These are phyloP conservation scores for Dactylonectria macrodidyma DNA, from an alignment of 2,329 filamentous ascomycete species.

Conservation along the genomic window DNA sequence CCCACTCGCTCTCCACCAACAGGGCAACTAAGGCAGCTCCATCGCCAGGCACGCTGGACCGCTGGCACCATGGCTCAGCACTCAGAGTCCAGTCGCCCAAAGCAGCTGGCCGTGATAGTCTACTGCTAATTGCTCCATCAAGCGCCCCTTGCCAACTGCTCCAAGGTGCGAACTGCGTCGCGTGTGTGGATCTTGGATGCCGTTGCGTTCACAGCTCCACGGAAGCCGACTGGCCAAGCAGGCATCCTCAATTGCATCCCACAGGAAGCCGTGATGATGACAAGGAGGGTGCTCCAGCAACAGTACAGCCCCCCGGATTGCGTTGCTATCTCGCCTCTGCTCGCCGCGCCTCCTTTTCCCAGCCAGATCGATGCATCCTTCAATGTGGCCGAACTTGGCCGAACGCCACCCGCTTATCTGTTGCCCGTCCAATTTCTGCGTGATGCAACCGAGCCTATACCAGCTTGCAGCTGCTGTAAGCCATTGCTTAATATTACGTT, in stretches of 20 bases:
- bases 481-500: neutral
- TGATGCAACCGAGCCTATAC: conserved; percentile 11
- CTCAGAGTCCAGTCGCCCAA: neutral
- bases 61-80: conserved; percentile 9
- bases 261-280: conserved; percentile 21
- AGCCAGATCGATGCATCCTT: conserved; percentile 24
- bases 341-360: conserved; percentile 18
- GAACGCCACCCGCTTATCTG: conserved; percentile 35
- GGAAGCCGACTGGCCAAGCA: conserved; percentile 42
- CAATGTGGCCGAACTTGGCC: conserved; percentile 33
- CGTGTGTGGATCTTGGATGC: conserved; percentile 38
- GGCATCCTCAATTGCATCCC: conserved; percentile 31
- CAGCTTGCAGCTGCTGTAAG: conserved; percentile 24
- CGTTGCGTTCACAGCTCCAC: conserved; percentile 28
- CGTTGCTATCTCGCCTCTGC: conserved; percentile 32
- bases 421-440: neutral
- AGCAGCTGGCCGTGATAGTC: conserved; percentile 1
- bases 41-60: conserved; percentile 13
- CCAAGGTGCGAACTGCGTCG: conserved; percentile 1
- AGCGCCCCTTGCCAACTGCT: neutral
- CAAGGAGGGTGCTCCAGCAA: conserved; percentile 16
- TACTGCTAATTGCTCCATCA: neutral
- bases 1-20: conserved; percentile 27
- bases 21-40: conserved; percentile 13
- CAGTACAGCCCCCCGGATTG: conserved; percentile 29